Base-by-base conservation (phyloP, 371 early-diverging fungal genomes). In the Basidiobolus meristosporus region DNA sequence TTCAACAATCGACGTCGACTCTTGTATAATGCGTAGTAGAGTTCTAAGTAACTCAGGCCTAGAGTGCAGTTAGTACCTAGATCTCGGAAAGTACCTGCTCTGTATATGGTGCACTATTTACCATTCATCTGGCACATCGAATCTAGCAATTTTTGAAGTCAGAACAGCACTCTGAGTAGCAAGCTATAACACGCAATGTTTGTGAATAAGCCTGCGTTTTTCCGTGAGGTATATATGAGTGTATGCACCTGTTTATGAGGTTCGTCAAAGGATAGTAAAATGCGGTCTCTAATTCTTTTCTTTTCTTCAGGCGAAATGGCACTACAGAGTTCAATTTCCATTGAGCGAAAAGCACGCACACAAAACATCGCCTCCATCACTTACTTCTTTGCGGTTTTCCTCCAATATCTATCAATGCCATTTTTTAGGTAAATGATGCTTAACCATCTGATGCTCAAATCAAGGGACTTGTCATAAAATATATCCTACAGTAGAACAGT, bases 331-430 rank as follows among this genome's bases (percentile, higher is more conserved):
- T n/a, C 5, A 2, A 22, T n/a, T 22, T 26, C 7, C 18, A 7
- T 38, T 39, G 11, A 19, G 9, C 28, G 11, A 39, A 10, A 9
- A n/a, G 0, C 18, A 32, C 10, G 17, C 7, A 36, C 14, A 38
- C 12, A 29, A 36, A 9, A 28, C 10, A 1, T 32, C 28, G 14
- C 47, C 36, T 30, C 21, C 9, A 26, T 33, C 16, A 42, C 48
- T 46, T 59, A 83, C 81, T 68, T 69, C 54, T 62, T 70, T 9
- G 79, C 79, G 1, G 76, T 67, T 51, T 68, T 73, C 50, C 85
- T 65, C 92, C 92, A 91, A 51, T 82, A 86, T 43, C 74, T 74
- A 52, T 77, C 81, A 31, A 91, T 67, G 2, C 87, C 87, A 52
- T 88, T 88, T 56, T 91, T 91, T 38, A 91, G 59, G 39, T 70